Conservation (phyloP, 805 yeast genomes). For the Saturnispora ahearnii region DNA sequence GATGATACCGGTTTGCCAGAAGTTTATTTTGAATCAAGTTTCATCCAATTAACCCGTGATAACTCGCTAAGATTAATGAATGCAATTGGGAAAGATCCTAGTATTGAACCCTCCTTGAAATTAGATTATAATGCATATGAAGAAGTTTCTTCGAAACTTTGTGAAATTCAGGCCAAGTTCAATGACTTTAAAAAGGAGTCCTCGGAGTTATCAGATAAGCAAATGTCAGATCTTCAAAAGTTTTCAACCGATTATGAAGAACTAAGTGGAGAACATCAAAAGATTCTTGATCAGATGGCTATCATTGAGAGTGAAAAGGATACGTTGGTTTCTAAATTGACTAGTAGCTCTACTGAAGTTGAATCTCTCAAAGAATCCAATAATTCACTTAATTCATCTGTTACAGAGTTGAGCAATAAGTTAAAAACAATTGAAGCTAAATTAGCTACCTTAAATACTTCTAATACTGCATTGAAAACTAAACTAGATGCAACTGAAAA, state of each 20-base stretch:
- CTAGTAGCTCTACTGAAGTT: conserved; percentile 22
- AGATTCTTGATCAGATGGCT: conserved; percentile 26
- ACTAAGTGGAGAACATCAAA: conserved; percentile 22
- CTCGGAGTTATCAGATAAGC: conserved; percentile 12
- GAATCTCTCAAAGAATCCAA: conserved; percentile 17
- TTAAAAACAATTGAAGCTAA: conserved; percentile 17
- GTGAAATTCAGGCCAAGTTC: conserved; percentile 14
- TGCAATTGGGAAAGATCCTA: conserved; percentile 68
- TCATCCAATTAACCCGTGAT: conserved; percentile 59
- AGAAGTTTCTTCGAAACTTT: conserved; percentile 32
- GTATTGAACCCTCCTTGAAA: conserved; percentile 56
- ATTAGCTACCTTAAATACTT: conserved; percentile 15
- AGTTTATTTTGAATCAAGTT: conserved; percentile 59
- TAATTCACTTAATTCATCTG: conserved; percentile 29
- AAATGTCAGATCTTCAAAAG: conserved; percentile 18
- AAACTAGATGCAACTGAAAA: conserved; percentile 26
- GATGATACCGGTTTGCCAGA: conserved; percentile 86
- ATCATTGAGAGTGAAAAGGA: conserved; percentile 24
- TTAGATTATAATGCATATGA: conserved; percentile 56
- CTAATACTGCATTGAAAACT: conserved; percentile 23
- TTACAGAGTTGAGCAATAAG: conserved; percentile 17
- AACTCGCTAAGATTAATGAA: conserved; percentile 57
- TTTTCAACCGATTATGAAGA: conserved; percentile 26
- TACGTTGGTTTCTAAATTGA: conserved; percentile 16
- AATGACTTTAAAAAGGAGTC: conserved; percentile 16